Base-by-base conservation (phyloP, 257 asterid species). In the Solanum microdontum region DNA sequence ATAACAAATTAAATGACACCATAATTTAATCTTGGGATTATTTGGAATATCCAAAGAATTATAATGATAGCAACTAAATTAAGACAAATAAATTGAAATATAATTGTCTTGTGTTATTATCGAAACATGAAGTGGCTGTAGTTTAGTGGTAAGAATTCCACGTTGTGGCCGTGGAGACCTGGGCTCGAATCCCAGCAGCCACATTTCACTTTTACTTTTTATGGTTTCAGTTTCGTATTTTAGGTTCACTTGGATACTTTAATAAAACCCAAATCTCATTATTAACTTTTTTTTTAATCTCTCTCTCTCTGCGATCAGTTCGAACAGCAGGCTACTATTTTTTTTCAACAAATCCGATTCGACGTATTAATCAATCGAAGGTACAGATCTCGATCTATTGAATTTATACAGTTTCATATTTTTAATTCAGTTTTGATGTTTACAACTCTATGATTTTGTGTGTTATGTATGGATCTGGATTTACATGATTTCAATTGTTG, bases 121-220 rank as follows among this genome's bases (percentile, higher is more conserved):
- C 0, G 2, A 3, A 21, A 21, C 26, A 60, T 60, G 12, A 69
- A 28, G 96, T 94, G 94, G 98, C 95, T 94, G 95, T 94, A 96
- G 98, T 97, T 94, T 95, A 94, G 98, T 94, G 98, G 98, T 95
- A 14, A 95, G 98, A 95, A 95, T 97, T 97, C 94, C 96, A 97
- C 97, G 98, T 94, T 95, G 98, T 94, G 98, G 98, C 97, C 98
- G 96, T 97, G 94, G 96, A 94, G 98, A 94, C 98, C 98, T 94
- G 98, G 97, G 98, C 99, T 95, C 97, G 97, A 96, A 96, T 97
- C 96, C 98, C 96, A 95, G 97, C 98, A 96, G 99, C 99, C 98
- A 95, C 99, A 94, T 55, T 55, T 55, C 66, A 15, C 32, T n/a
- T 64, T 51, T 0, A 5, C 8, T 51, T 51, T 48, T 43, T 64